These are phyloP conservation scores for Phlebiopsis gigantea DNA, from an alignment of 768 basidiomycete species.

Conservation along the genomic window DNA sequence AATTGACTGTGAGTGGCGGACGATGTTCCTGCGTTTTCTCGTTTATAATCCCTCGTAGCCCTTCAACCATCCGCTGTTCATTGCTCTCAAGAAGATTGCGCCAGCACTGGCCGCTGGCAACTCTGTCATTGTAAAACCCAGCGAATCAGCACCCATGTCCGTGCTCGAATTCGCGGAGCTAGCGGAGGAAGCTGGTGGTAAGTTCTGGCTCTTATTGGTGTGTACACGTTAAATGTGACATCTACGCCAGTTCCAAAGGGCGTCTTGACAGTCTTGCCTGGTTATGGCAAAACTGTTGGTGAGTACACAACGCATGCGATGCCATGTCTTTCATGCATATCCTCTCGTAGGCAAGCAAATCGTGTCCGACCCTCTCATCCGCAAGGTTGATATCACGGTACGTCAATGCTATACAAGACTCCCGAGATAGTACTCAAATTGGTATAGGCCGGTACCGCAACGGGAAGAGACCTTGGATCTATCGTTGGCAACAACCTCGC, in stretches of 20 bases:
- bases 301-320: not conserved
- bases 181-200: slow-evolving; percentile 62
- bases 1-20: slow-evolving; percentile 60
- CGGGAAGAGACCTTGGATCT: slow-evolving; percentile 69
- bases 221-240: not conserved
- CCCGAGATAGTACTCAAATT: not conserved
- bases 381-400: slow-evolving; percentile 84
- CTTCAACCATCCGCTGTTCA: slow-evolving; percentile 87
- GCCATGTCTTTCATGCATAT: not conserved
- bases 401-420: slow-evolving; percentile 18
- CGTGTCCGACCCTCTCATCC: slow-evolving; percentile 57
- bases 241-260: slow-evolving; percentile 67
- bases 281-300: slow-evolving; percentile 51
- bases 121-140: slow-evolving; percentile 78
- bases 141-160: slow-evolving; percentile 78
- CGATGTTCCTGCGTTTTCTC: not conserved
- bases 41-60: slow-evolving; percentile 39
- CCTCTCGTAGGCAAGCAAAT: slow-evolving; percentile 45
- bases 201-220: slow-evolving; percentile 16
- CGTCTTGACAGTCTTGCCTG: slow-evolving; percentile 70
- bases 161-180: slow-evolving; percentile 73
- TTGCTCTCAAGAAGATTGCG: slow-evolving; percentile 84
- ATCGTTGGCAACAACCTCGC: slow-evolving; percentile 73
- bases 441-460: slow-evolving; percentile 66
- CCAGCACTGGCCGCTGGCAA: slow-evolving; percentile 84